Conservation (phyloP, 2,329 filamentous ascomycete species). For the Cadophora sp. region DNA sequence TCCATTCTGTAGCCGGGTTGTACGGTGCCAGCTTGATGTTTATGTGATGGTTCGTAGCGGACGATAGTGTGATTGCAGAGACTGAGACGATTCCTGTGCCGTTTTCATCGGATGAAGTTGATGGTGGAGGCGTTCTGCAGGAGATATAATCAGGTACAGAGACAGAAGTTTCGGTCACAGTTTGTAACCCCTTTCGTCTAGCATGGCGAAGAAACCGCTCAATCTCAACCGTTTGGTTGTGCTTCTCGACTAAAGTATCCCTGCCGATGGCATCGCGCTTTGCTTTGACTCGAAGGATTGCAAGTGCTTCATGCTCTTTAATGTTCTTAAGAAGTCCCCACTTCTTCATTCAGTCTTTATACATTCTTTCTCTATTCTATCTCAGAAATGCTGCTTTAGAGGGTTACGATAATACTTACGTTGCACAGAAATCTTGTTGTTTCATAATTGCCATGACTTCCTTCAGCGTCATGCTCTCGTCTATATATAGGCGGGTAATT, state of each 20-base stretch:
- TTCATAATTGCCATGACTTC: background rate
- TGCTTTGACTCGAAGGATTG: background rate
- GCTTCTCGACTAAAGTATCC: background rate
- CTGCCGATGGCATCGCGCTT: background rate
- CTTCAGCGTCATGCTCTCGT: background rate
- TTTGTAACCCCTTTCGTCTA: background rate
- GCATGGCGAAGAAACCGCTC: background rate
- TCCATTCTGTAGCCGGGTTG: too few species aligned
- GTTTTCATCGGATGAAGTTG: background rate
- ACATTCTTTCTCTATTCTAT: background rate
- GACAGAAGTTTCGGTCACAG: background rate
- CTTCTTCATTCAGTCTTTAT: background rate
- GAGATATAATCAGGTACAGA: background rate
- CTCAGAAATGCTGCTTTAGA: background rate
- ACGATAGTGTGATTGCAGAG: background rate
- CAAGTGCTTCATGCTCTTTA: background rate
- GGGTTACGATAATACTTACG: background rate
- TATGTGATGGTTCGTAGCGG: background rate
- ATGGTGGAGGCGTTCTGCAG: background rate
- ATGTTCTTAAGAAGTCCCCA: background rate
- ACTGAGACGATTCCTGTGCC: too few species aligned
- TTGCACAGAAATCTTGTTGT: background rate
- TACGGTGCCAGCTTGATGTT: too few species aligned
- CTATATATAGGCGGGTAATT: background rate
- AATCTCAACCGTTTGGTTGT: background rate